Evolutionary conservation across 2,329 filamentous ascomycete species (phyloP), one percentile per base, ranked within the genome.

Genomic region (Mariannaea elegans): DNA sequence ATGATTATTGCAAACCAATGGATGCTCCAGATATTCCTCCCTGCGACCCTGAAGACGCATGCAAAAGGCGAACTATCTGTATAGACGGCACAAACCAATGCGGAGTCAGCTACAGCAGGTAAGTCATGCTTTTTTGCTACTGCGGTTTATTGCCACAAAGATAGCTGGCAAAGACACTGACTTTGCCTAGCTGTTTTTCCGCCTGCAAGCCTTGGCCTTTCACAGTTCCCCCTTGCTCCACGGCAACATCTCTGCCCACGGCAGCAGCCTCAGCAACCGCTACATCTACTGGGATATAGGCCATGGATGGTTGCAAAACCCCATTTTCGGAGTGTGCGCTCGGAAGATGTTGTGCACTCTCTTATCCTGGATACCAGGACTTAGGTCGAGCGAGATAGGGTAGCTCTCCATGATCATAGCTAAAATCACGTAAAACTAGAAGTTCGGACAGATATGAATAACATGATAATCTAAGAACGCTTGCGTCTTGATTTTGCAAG

Each of bases 1-100:
- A 71, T 56, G 64, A 75, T 53, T 58, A 64, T 13, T 76, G 74
- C 58, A 59, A 57, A 18, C 65, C 65, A 27, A 41, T 72, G 7
- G 36, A 57, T 13, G 50, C 63, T 16, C 71, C 72, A 9, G 60
- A 57, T 3, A 60, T 64, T 8, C 66, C 65, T 21, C 64, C 65
- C 18, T 70, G 70, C 41, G 18, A 39, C 6, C 39, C 49, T 7
- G 21, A 23, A 12, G 63, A 64, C 24, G 53, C 68, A 49, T 75
- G 73, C 59, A 65, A 48, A 27, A 65, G 61, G 4, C 67, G 66
- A 4, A 73, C 57, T 12, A 34, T 72, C 19, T 74, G 70, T 47
- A 52, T 65, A 21, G 66, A 73, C 52, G 46, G 29, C 0, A 50
- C 70, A 31, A 69, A 73, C 44, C 31, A 63, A 18, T 73, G 71